These are phyloP conservation scores for Colletotrichum magnum DNA, from an alignment of 2,329 filamentous ascomycete genomes.

Conservation along the genomic window DNA sequence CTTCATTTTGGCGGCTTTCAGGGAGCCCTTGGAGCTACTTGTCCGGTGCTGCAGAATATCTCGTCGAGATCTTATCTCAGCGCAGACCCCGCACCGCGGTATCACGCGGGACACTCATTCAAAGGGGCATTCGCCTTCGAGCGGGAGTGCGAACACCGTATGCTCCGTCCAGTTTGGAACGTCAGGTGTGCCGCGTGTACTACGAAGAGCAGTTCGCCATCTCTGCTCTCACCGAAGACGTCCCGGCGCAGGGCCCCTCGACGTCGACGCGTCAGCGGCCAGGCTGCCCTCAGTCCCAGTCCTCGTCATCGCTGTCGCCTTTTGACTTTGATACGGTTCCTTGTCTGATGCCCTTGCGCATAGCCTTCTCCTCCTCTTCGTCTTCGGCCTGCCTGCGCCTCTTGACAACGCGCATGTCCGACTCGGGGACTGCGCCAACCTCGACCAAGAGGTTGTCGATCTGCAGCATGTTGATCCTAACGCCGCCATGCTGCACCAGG, in stretches of 20 bases:
- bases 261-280: not conserved
- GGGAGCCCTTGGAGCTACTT: not conserved
- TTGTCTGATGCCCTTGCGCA: constrained; percentile 65
- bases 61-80: not conserved
- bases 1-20: not conserved
- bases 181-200: not conserved
- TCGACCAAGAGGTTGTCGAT: constrained; percentile 87
- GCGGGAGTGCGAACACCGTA: not conserved
- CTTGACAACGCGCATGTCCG: constrained; percentile 83
- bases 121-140: not conserved
- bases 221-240: not conserved
- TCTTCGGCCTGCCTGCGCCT: constrained; percentile 72
- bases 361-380: constrained; percentile 69
- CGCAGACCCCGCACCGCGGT: not conserved
- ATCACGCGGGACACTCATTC: not conserved
- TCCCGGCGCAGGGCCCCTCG: not conserved
- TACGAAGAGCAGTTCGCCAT: not conserved
- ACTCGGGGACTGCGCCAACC: constrained; percentile 82
- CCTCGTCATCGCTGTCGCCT: constrained; percentile 66
- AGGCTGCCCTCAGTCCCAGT: constrained; percentile 70
- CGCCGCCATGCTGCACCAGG: constrained; percentile 82
- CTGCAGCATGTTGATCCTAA: constrained; percentile 78
- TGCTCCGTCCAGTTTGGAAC: not conserved
- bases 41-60: not conserved
- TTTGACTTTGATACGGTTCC: constrained; percentile 61